These are phyloP conservation scores for Mycena vitilis DNA, from an alignment of 768 basidiomycete species.

Conservation along the genomic window DNA sequence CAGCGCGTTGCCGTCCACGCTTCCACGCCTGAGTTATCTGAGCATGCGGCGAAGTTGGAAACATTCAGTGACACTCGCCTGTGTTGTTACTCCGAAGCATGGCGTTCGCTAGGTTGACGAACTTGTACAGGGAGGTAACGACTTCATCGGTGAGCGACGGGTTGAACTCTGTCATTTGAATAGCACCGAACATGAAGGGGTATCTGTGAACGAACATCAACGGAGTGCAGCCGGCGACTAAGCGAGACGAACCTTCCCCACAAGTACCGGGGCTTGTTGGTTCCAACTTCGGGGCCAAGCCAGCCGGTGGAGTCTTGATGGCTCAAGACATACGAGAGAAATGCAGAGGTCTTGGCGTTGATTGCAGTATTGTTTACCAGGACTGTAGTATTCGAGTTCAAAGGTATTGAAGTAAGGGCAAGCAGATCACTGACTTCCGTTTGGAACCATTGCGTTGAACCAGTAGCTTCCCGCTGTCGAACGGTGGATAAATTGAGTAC, in stretches of 20 bases:
- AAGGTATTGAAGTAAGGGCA: neutral
- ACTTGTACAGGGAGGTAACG: conserved; percentile 64
- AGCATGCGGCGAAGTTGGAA: neutral
- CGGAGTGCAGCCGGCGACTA: conserved; percentile 41
- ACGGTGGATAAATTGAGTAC: neutral
- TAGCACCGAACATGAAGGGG: conserved; percentile 57
- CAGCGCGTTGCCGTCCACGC: conserved; percentile 65
- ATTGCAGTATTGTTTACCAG: conserved; percentile 59
- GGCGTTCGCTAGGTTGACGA: conserved; percentile 61
- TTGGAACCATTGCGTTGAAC: conserved; percentile 70
- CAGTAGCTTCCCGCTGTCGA: conserved; percentile 65
- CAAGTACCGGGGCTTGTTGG: conserved; percentile 64
- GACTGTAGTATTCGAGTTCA: conserved; percentile 29
- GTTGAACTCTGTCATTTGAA: conserved; percentile 65
- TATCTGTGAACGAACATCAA: conserved; percentile 56
- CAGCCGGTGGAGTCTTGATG: conserved; percentile 67
- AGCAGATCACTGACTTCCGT: conserved; percentile 43
- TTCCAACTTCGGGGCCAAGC: conserved; percentile 67
- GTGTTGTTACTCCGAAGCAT: conserved; percentile 57
- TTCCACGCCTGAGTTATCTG: conserved; percentile 51
- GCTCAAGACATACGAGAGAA: conserved; percentile 61
- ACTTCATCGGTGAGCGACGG: conserved; percentile 56
- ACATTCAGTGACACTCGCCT: conserved; percentile 45
- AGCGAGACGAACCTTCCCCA: conserved; percentile 18
- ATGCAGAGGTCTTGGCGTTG: conserved; percentile 58